Base-by-base conservation (phyloP, 1,284 basidiomycete species). In the Anthracocystis panici-leucophaei region DNA sequence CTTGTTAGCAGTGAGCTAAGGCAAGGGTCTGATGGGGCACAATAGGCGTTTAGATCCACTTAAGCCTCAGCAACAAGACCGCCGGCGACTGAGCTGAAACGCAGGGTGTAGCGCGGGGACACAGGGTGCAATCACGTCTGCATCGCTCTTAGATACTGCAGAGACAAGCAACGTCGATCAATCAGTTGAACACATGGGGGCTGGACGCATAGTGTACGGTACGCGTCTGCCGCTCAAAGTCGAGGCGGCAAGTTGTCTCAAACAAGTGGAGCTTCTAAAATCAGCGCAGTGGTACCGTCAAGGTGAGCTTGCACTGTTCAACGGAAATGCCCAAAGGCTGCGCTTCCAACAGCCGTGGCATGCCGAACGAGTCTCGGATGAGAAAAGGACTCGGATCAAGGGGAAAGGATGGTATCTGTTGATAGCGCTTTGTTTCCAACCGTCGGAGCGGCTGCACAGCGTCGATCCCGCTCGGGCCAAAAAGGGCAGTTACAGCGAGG, bases 381-480 rank as follows among this genome's bases (percentile, higher is more conserved):
- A 10, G 1, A 21, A 6, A 42, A 20, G 18, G 20, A 44, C 45
- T 12, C 45, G 35, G 35, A 38, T 38, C 35, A 38, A 44, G 20
- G 21, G 5, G 6, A 44, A 16, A 44, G 23, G 25, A 23, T 27
- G 12, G 31, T 33, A 8, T 33, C 10, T 10, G 31, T 33, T 12
- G 31, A 8, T 11, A 10, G 46, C 46, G 46, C 25, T 29, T 38
- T 20, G 12, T 14, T 42, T 41, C 18, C 23, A 54, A 38, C 63
- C 45, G 35, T 58, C 45, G 52, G 50, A 58, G 40, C 14, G 40
- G 40, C 40, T 64, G 67, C 57, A 64, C 21, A 18, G 6, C 57
- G 67, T 51, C 67, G 67, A 70, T 64, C 67, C 57, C 33, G 46
- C 27, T 18, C 62, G 33, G 53, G 44, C 35, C 54, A 7, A 54